Percentiles rank a stretch among this genome's conserved stretches.
These are phyloP conservation scores for Cladosporium phlei DNA, from an alignment of 2,329 filamentous ascomycete genomes.

Conservation along the genomic window DNA sequence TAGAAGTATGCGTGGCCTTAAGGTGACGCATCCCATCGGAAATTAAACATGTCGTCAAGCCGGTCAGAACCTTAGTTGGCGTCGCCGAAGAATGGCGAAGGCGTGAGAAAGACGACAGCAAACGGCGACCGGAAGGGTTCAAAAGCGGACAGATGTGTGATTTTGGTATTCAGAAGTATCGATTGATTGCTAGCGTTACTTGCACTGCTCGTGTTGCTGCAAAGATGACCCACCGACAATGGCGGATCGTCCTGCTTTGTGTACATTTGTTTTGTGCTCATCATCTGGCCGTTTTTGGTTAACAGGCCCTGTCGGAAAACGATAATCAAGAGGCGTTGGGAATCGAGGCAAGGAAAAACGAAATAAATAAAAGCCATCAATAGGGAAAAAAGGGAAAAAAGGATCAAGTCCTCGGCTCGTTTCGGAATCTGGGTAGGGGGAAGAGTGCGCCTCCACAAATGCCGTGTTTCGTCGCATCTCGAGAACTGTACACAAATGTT, in stretches of 20 bases:
- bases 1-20: too few relatives aligned
- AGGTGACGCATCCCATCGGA: too few relatives aligned
- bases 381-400: not conserved
- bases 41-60: too few relatives aligned
- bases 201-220: too few relatives aligned
- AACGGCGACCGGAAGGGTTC: not conserved
- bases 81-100: too few relatives aligned
- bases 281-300: slow-evolving; percentile 6
- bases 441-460: slow-evolving; percentile 8
- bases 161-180: slow-evolving; percentile 3
- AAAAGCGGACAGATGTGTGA: slow-evolving; percentile 1
- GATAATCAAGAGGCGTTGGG: slow-evolving; percentile 7
- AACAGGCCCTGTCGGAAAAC: too few relatives aligned
- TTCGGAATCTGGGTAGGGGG: not conserved
- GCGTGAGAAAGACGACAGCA: not conserved
- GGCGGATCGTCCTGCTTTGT: too few relatives aligned
- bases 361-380: not conserved
- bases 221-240: too few relatives aligned
- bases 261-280: not conserved
- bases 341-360: slow-evolving; percentile 3
- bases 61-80: too few relatives aligned
- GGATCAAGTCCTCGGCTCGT: slow-evolving; percentile 3
- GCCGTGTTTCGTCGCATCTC: slow-evolving; percentile 8
- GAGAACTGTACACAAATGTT: slow-evolving; percentile 2
- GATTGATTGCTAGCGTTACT: too few relatives aligned